Base-by-base conservation (phyloP, 352 stramenopile species). In the Pythium vanterpoolii region DNA sequence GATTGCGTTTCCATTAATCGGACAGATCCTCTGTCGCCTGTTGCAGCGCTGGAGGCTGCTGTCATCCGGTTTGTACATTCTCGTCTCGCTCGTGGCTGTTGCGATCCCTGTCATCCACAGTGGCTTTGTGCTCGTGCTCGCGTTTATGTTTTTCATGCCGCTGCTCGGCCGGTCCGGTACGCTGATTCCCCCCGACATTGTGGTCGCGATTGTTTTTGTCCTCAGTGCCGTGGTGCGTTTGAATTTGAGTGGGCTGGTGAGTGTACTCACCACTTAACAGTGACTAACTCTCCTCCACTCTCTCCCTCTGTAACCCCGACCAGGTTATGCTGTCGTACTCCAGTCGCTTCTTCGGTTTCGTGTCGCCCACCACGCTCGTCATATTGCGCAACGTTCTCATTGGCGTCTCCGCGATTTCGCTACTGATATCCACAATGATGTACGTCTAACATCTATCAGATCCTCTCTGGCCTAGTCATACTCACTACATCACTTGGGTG, bases 121-220 rank as follows among this genome's bases (percentile, higher is more conserved):
- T 3, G 74, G 77, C 45, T 76, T 72, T 47, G 74, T 71, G 21
- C 74, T 86, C 39, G 68, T 77, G 26, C 71, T 89, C n/a, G 76
- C 74, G 31, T 68, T 88, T 54, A 79, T 79, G 65, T 89, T 92
- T 58, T 89, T 90, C 56, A 77, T 92, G 23, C 83, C 83, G 26
- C 68, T 92, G 24, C 72, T 92, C 31, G 83, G 83, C 1, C 77
- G 83, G 56, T 77, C 67, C 19, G 83, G 83, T 8, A 72, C 81
- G 18, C 57, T 79, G 19, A 21, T 86, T 13, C 80, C 79, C 24
- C 76, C 79, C 8, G 83, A 92, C 36, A 21, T 87, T 6, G 55
- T 90, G 38, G 31, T 89, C 9, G 71, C 76, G 0, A 30, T 83
- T 0, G 46, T 88, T 31, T 76, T 89, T 49, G 73, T 64, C 42